Conservation (phyloP, 495 filamentous ascomycete species). For the Podospora pseudoanserina region DNA sequence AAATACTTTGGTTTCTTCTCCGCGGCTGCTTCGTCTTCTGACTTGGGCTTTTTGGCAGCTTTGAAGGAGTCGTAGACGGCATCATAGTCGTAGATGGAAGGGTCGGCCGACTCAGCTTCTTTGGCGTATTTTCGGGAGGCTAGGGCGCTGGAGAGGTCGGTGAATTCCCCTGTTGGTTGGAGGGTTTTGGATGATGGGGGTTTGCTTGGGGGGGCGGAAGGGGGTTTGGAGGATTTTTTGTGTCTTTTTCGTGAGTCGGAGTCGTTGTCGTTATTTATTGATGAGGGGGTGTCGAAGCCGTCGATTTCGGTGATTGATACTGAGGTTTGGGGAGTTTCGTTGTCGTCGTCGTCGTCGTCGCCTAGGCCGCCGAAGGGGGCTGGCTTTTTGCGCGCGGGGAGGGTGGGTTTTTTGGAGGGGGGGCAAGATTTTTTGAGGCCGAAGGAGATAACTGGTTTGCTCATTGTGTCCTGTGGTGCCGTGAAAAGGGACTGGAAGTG, state of each 20-base stretch:
- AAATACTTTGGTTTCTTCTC: conserved; percentile 78
- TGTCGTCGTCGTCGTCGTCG: conserved; percentile 27
- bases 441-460: conserved; percentile 37
- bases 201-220: not conserved
- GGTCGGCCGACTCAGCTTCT: conserved; percentile 57
- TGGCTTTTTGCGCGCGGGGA: conserved; percentile 20
- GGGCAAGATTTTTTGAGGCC: conserved; percentile 35
- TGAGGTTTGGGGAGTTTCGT: conserved; percentile 12
- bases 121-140: conserved; percentile 54
- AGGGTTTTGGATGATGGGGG: conserved; percentile 9
- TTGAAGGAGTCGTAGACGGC: conserved; percentile 65
- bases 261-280: conserved; percentile 4
- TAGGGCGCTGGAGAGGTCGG: conserved; percentile 53
- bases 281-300: conserved; percentile 10
- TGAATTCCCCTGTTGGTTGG: conserved; percentile 35
- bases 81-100: conserved; percentile 75
- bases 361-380: conserved; percentile 29
- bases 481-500: not conserved
- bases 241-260: conserved; percentile 26
- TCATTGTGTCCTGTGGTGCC: conserved; percentile 17
- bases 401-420: conserved; percentile 16
- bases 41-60: conserved; percentile 38
- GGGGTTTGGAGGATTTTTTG: conserved; percentile 36
- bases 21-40: conserved; percentile 36
- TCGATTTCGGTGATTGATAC: conserved; percentile 27